Evolutionary conservation across 768 basidiomycete species (phyloP), one percentile per base, ranked within the genome.

Genomic region (Leccinum broughii): DNA sequence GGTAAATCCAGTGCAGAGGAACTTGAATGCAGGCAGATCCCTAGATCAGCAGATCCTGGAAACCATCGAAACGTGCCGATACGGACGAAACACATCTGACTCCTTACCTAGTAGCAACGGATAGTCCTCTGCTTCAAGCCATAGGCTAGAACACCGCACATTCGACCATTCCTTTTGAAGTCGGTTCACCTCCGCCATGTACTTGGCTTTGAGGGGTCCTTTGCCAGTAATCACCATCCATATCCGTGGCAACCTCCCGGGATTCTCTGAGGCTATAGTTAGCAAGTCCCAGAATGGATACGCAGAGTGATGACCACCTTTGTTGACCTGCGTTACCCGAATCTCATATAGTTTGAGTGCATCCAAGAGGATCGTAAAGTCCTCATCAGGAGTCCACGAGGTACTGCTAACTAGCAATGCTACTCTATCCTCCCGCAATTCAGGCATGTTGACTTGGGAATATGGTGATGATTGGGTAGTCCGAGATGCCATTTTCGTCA

Each of bases 371-470:
- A 97, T 83, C 9, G 82, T 77, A 64, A 99, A 98, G 72, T 98
- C 95, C 72, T 99, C 97, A 68, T 99, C 97, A 6, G 93, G 85
- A 1, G 97, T 98, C 96, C 96, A 98, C 15, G 92, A 94, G 1
- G 97, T 99, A 64, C 93, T 92, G 24, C 92, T 93, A 28, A 99
- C 87, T 17, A 98, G 64, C 2, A 98, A 77, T 1, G 93, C 95
- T 4, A 94, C 93, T 58, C 95, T 80, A 63, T 93, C 91, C 2
- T 76, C 66, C 35, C 92, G 83, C 26, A 85, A 73, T n/a, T 68
- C 68, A 5, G 89, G 85, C 67, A 78, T 72, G 39, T 66, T 68
- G 28, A 70, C 56, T 32, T 50, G 26, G 24, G 60, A 56, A 48
- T 68, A 63, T 20, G 46, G 57, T 8, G 65, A 59, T 1, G 53